Evolutionary conservation across 2,329 filamentous ascomycete species (phyloP).

Genomic region (Fusarium pseudonygamai): DNA sequence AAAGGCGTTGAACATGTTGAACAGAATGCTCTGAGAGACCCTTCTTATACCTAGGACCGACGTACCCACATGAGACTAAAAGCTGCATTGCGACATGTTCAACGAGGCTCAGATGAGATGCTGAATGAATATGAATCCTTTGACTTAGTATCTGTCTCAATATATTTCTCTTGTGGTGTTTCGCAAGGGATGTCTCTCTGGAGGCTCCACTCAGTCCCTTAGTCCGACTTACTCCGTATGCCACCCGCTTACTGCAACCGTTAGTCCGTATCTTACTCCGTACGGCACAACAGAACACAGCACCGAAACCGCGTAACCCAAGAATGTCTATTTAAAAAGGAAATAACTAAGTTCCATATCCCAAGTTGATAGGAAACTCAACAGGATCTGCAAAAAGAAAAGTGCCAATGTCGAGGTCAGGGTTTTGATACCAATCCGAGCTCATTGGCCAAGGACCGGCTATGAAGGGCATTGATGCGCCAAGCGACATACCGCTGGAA

Average conservation of each 20-base stretch:
- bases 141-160: neutral
- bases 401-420: constrained; percentile 14
- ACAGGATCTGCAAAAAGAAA: constrained; percentile 34
- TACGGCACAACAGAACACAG: neutral
- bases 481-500: neutral
- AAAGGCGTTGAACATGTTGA: neutral
- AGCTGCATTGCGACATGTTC: accelerated
- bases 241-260: too few relatives aligned
- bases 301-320: too few relatives aligned
- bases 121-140: neutral
- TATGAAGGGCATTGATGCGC: neutral
- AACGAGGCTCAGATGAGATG: constrained; percentile 1
- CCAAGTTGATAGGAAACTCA: constrained; percentile 10
- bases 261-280: constrained; percentile 20
- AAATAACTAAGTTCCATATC: neutral
- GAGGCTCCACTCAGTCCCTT: neutral
- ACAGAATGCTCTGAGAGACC: accelerated
- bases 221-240: neutral
- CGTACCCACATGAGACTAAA: neutral
- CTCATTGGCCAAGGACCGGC: neutral
- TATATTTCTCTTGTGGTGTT: neutral
- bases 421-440: constrained; percentile 4
- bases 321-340: neutral
- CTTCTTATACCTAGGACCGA: neutral
- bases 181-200: neutral